phyloP scores from a whole-genome alignment of 768 basidiomycete species.

The Lactarius akahatsu region DNA sequence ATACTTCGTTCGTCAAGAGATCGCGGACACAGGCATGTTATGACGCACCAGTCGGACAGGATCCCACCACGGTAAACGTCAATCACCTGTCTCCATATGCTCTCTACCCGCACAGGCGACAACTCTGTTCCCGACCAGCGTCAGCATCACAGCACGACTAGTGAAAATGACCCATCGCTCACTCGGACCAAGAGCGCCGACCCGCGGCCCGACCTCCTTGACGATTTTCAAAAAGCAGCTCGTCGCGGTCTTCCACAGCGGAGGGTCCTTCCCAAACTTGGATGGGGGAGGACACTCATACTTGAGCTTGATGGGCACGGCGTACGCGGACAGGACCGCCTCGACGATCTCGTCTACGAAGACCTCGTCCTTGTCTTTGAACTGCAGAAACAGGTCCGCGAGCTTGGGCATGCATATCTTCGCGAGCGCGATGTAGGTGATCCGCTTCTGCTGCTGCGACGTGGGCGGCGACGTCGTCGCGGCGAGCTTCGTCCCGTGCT shows the following conservation, averaged over 20 bases:
- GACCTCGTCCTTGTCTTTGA: slow-evolving; percentile 58
- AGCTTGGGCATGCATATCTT: slow-evolving; percentile 87
- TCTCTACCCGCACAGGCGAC: slow-evolving; percentile 63
- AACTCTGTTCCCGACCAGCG: slow-evolving; percentile 43
- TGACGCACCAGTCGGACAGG: slow-evolving; percentile 74
- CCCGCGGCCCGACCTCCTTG: slow-evolving; percentile 57
- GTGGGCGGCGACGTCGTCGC: slow-evolving; percentile 36
- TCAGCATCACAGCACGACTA: background rate
- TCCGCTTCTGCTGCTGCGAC: slow-evolving; percentile 53
- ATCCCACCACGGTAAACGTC: slow-evolving; percentile 82
- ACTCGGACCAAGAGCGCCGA: slow-evolving; percentile 55
- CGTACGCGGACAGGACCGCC: slow-evolving; percentile 76
- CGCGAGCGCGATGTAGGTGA: slow-evolving; percentile 87
- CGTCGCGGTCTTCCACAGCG: slow-evolving; percentile 96
- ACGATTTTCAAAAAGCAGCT: slow-evolving; percentile 71
- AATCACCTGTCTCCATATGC: slow-evolving; percentile 81
- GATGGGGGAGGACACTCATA: slow-evolving; percentile 92
- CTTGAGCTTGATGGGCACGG: slow-evolving; percentile 90
- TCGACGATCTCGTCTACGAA: slow-evolving; percentile 85
- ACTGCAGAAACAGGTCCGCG: slow-evolving; percentile 70
- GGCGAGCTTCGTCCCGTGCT: slow-evolving; percentile 17
- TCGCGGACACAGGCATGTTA: background rate
- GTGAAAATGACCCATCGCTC: slow-evolving; percentile 27
- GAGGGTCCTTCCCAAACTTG: slow-evolving; percentile 81
- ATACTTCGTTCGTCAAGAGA: slow-evolving; percentile 3